Evolutionary conservation across 169 alveolate species (phyloP).

Genomic region (Eimeria sp.): DNA sequence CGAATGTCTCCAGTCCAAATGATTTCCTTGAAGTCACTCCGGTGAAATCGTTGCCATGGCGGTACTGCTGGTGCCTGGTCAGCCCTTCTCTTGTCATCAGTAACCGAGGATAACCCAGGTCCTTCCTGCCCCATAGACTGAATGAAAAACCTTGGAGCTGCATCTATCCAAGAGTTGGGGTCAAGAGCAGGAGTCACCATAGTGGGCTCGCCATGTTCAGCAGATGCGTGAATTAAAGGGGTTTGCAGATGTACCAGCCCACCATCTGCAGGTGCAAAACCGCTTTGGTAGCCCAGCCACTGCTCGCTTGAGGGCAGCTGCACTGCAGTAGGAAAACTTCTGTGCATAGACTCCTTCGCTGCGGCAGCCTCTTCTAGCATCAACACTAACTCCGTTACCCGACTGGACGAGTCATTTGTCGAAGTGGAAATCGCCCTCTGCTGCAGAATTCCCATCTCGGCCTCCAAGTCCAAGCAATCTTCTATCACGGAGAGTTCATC

Average conservation of each 20-base stretch:
- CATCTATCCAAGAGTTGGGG: slow-evolving; percentile 1
- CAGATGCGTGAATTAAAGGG: not conserved
- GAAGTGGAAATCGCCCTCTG: not conserved
- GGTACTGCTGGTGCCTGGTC: not conserved
- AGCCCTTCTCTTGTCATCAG: not conserved
- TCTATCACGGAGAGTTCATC: not conserved
- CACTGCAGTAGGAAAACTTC: not conserved
- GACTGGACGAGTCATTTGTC: not conserved
- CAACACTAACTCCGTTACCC: not conserved
- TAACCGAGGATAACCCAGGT: not conserved
- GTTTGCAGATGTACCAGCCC: not conserved
- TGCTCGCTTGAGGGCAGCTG: not conserved
- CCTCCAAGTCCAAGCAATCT: not conserved
- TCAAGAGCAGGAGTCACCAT: not conserved
- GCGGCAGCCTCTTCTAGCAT: not conserved
- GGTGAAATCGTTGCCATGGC: not conserved
- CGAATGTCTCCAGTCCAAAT: not conserved
- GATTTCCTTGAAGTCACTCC: not conserved
- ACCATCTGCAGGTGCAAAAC: not conserved
- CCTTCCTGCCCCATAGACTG: not conserved
- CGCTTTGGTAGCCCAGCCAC: not conserved
- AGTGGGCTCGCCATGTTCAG: not conserved
- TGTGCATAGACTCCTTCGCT: not conserved
- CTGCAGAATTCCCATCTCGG: not conserved
- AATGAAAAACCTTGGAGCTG: not conserved